Evolutionary conservation across 139 green algal genomes (phyloP).

Genomic region (Auxenochlorella protothecoides): DNA sequence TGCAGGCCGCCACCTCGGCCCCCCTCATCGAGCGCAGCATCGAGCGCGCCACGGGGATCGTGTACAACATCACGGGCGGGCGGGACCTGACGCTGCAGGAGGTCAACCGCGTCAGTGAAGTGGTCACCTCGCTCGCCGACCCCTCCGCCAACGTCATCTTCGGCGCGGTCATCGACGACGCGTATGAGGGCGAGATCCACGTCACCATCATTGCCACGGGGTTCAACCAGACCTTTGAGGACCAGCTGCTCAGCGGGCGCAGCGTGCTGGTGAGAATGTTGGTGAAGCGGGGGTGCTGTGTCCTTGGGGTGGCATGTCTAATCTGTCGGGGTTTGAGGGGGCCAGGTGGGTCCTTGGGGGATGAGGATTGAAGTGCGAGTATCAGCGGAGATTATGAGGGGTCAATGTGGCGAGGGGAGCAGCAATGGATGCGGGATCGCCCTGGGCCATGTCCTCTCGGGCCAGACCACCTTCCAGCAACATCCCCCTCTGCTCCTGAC

Average conservation of each 20-base stretch:
- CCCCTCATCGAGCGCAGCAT: slow-evolving; percentile 94
- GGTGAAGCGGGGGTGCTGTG: too few relatives aligned
- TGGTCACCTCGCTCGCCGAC: slow-evolving; percentile 85
- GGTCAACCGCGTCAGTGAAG: slow-evolving; percentile 86
- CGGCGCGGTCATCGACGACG: slow-evolving; percentile 79
- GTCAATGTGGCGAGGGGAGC: too few relatives aligned
- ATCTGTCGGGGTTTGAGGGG: too few relatives aligned
- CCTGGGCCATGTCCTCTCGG: too few relatives aligned
- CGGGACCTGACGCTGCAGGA: slow-evolving; percentile 83
- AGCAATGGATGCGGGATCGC: too few relatives aligned
- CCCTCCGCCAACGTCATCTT: slow-evolving; percentile 95
- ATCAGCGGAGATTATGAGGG: too few relatives aligned
- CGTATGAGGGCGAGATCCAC: slow-evolving; percentile 42
- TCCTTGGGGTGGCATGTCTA: too few relatives aligned
- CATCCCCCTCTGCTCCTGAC: too few relatives aligned
- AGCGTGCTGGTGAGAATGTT: not conserved
- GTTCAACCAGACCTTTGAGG: slow-evolving; percentile 67
- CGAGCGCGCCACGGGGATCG: slow-evolving; percentile 86
- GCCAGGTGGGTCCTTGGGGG: too few relatives aligned
- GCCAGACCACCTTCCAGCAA: too few relatives aligned
- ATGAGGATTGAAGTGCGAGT: too few relatives aligned
- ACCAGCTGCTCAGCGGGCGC: slow-evolving; percentile 39
- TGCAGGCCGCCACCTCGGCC: slow-evolving; percentile 68
- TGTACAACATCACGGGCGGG: slow-evolving; percentile 97
- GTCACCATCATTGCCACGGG: slow-evolving; percentile 94